Evolutionary conservation across 2,329 filamentous ascomycete genomes (phyloP).

Genomic region (Hypoxylon sp.): DNA sequence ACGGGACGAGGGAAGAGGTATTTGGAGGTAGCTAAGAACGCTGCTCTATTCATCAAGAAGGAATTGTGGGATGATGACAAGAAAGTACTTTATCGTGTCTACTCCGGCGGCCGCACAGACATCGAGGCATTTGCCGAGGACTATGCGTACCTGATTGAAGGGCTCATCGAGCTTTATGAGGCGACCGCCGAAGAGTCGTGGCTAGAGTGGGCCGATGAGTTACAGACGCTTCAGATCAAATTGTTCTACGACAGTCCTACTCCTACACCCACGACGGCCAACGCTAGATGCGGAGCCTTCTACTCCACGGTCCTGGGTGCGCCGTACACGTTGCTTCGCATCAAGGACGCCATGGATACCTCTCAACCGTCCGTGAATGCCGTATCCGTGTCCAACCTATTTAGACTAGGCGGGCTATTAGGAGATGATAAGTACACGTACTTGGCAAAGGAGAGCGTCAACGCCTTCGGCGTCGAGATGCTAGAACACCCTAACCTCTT

Average conservation of each 20-base stretch:
- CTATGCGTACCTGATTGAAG: slow-evolving; percentile 90
- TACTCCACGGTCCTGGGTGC: slow-evolving; percentile 77
- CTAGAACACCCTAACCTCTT: slow-evolving; percentile 95
- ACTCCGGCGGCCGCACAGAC: slow-evolving; percentile 75
- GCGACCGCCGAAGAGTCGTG: slow-evolving; percentile 82
- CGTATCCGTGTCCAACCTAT: slow-evolving; percentile 87
- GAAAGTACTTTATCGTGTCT: slow-evolving; percentile 80
- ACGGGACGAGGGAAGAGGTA: slow-evolving; percentile 72
- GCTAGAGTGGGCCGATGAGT: slow-evolving; percentile 83
- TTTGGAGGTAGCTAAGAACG: slow-evolving; percentile 74
- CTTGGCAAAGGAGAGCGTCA: slow-evolving; percentile 80
- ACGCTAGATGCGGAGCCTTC: slow-evolving; percentile 72
- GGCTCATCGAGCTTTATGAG: slow-evolving; percentile 87
- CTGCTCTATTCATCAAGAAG: slow-evolving; percentile 79
- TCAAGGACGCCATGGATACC: slow-evolving; percentile 97
- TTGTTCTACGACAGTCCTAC: slow-evolving; percentile 80
- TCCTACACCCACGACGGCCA: slow-evolving; percentile 53
- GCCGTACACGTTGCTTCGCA: slow-evolving; percentile 81
- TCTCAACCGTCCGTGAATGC: slow-evolving; percentile 92
- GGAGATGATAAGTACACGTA: slow-evolving; percentile 74
- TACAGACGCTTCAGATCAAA: slow-evolving; percentile 82
- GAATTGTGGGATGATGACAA: slow-evolving; percentile 78
- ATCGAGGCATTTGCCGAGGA: slow-evolving; percentile 90
- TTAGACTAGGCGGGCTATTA: slow-evolving; percentile 80
- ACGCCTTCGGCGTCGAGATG: slow-evolving; percentile 91